Conservation (phyloP, 2,329 filamentous ascomycete species). For the Cytospora piceae region DNA sequence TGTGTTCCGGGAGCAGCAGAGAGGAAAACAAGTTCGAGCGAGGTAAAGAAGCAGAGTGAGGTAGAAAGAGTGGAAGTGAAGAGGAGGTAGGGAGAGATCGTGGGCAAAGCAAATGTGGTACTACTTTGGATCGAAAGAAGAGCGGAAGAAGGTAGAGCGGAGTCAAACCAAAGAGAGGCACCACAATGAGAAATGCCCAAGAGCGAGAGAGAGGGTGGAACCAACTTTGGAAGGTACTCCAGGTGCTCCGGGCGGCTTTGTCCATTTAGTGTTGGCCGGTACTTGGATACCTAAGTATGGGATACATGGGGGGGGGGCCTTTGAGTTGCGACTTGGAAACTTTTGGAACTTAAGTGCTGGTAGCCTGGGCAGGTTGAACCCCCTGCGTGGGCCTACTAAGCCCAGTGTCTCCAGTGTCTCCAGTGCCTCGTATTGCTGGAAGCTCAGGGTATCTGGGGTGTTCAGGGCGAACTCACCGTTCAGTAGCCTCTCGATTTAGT, state of each 20-base stretch:
- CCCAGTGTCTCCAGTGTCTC: constrained; percentile 12
- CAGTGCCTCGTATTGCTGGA: constrained; percentile 6
- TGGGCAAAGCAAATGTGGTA: constrained; percentile 21
- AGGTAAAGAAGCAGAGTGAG: constrained; percentile 15
- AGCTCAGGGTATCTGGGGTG: neutral
- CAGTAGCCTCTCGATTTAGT: neutral
- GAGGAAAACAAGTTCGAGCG: neutral
- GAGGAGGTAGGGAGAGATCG: constrained; percentile 22
- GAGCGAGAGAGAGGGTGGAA: constrained; percentile 12
- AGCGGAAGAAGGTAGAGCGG: constrained; percentile 24
- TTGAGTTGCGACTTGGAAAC: neutral
- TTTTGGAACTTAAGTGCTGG: neutral
- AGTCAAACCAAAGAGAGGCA: constrained; percentile 4
- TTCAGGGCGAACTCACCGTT: neutral
- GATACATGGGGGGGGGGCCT: neutral
- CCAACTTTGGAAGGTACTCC: constrained; percentile 8
- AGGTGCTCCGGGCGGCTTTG: constrained; percentile 17
- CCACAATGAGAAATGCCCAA: constrained; percentile 1
- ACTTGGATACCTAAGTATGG: neutral
- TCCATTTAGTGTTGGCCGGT: constrained; percentile 8
- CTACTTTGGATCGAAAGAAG: constrained; percentile 25
- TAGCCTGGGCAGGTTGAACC: neutral
- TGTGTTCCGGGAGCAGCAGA: neutral
- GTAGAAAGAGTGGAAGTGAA: constrained; percentile 17
- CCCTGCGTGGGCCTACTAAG: neutral